Evolutionary conservation across 495 filamentous ascomycete species (phyloP).

Genomic region (Lasiosphaeria ovina): DNA sequence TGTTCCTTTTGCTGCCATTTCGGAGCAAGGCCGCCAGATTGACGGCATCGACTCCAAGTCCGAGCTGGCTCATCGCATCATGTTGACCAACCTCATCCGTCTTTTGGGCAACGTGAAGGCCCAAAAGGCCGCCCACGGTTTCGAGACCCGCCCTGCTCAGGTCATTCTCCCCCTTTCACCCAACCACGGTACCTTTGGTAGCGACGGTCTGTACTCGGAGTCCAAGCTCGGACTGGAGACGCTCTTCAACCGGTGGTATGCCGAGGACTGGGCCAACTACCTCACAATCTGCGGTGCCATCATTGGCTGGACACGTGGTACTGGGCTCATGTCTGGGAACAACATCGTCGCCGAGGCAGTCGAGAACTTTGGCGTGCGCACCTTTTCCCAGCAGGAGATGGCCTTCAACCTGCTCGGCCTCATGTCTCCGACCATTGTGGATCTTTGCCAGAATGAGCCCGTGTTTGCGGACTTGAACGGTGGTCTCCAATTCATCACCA

Average conservation of each 20-base stretch:
- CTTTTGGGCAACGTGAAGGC: constrained; percentile 87
- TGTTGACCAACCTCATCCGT: constrained; percentile 94
- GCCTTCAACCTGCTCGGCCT: constrained; percentile 97
- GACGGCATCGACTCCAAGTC: constrained; percentile 97
- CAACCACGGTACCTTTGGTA: constrained; percentile 98
- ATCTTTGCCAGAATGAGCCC: constrained; percentile 92
- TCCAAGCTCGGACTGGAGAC: constrained; percentile 97
- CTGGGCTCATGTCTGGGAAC: constrained; percentile 96
- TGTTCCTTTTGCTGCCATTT: constrained; percentile 94
- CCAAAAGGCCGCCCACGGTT: constrained; percentile 81
- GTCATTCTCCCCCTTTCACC: constrained; percentile 94
- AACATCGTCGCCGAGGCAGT: constrained; percentile 97
- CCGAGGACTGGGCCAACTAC: constrained; percentile 96
- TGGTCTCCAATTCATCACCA: constrained; percentile 93
- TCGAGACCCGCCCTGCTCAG: constrained; percentile 92
- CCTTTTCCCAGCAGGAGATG: constrained; percentile 99
- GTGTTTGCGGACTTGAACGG: constrained; percentile 97
- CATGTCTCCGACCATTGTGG: constrained; percentile 91
- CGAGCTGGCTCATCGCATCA: constrained; percentile 96
- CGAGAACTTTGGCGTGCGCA: constrained; percentile 93
- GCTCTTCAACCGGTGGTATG: constrained; percentile 97
- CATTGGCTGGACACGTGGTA: constrained; percentile 98
- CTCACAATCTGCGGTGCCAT: constrained; percentile 98
- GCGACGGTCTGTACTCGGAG: constrained; percentile 96
- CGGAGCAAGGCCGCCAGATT: constrained; percentile 96